Conservation (phyloP, 305 asterid species). For the Fraxinus sp. region DNA sequence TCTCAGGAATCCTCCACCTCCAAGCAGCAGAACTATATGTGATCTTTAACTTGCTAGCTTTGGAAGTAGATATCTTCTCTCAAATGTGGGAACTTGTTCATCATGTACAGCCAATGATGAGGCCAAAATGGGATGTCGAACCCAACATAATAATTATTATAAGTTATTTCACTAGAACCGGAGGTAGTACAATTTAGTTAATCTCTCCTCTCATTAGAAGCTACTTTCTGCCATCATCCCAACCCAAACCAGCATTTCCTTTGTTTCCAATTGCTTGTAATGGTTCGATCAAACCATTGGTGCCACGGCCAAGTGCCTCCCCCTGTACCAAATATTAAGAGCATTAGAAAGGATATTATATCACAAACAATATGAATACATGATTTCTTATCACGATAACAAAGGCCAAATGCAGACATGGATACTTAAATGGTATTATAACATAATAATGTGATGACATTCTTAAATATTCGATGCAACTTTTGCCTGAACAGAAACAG, state of each 20-base stretch:
- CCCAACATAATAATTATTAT: background rate
- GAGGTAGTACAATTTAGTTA: background rate
- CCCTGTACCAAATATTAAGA: constrained; percentile 46
- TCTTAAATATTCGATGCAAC: background rate
- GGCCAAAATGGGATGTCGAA: background rate
- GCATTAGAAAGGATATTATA: background rate
- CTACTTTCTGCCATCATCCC: constrained; percentile 53
- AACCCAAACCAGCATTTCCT: constrained; percentile 91
- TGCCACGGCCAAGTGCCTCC: constrained; percentile 66
- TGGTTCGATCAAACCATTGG: constrained; percentile 75
- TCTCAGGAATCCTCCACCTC: background rate
- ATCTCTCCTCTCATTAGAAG: background rate
- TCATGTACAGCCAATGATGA: background rate
- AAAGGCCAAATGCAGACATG: background rate
- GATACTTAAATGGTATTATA: background rate
- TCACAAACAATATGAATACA: background rate
- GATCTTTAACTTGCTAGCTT: background rate
- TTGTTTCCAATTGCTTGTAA: constrained; percentile 73
- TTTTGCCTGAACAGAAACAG: background rate
- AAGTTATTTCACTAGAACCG: background rate
- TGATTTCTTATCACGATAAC: background rate
- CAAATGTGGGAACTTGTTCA: background rate
- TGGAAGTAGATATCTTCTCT: background rate
- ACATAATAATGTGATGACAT: background rate
- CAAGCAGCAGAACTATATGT: background rate